phyloP scores from a whole-genome alignment of 371 early-diverging fungal species.

The Mortierella sp. region DNA sequence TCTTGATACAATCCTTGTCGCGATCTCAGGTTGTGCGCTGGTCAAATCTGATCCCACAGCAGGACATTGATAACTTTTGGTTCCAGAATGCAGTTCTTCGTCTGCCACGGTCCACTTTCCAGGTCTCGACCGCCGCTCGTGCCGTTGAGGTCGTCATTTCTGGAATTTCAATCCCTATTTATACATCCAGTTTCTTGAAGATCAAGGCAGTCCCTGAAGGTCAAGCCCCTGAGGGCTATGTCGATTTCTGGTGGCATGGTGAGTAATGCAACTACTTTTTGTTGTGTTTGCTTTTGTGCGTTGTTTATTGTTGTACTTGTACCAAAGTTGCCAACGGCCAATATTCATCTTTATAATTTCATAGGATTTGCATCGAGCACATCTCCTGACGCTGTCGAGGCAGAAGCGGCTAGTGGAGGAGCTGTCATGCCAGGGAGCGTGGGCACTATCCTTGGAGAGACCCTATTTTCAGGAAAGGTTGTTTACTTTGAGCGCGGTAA shows the following conservation, averaged over 20 bases:
- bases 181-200: conserved; percentile 42
- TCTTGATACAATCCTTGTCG: conserved; percentile 51
- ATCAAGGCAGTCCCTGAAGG: conserved; percentile 35
- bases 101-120: conserved; percentile 41
- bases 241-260: conserved; percentile 56
- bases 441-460: conserved; percentile 59
- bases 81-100: conserved; percentile 47
- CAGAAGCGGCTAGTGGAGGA: conserved; percentile 31
- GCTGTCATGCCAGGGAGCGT: conserved; percentile 49
- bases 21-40: conserved; percentile 32
- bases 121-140: conserved; percentile 27
- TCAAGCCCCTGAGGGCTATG: conserved; percentile 39
- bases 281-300: too few species aligned
- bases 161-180: conserved; percentile 43
- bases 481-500: conserved; percentile 59
- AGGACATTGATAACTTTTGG: conserved; percentile 51
- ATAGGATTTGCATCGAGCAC: conserved; percentile 54
- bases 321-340: not conserved
- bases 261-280: not conserved
- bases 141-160: conserved; percentile 42
- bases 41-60: conserved; percentile 34
- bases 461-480: conserved; percentile 57
- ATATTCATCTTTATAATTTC: not conserved
- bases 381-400: conserved; percentile 31
- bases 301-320: conserved; percentile 4